A percentile compares a stretch with the other conserved stretches of the same genome.
Conservation (phyloP, 495 filamentous ascomycete species). For the Xylaria venustula region DNA sequence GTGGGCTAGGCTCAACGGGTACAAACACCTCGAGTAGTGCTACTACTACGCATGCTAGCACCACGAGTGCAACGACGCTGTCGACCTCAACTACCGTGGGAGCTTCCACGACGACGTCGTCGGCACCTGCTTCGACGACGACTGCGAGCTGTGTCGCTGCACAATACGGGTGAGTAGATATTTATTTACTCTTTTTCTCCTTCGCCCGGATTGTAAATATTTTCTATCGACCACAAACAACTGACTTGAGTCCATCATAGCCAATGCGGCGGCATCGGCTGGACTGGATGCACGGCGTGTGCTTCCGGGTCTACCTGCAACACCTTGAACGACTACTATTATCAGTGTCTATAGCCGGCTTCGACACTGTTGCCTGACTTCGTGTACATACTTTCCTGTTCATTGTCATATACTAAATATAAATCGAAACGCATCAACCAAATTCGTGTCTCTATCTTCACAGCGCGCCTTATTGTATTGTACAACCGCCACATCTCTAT, state of each 20-base stretch:
- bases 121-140: conserved; percentile 7
- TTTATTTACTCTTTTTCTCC: neutral
- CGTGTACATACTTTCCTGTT: neutral
- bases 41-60: neutral
- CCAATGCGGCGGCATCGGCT: conserved; percentile 51
- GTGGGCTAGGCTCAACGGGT: conserved; percentile 4
- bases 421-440: no score
- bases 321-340: conserved; percentile 49
- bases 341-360: conserved; percentile 35
- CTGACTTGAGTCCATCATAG: conserved; percentile 14
- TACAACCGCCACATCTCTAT: no score
- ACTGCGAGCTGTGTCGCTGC: conserved; percentile 9
- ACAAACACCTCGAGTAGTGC: conserved; percentile 14
- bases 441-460: no score
- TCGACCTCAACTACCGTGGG: conserved; percentile 12
- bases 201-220: neutral
- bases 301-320: conserved; percentile 40
- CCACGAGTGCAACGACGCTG: conserved; percentile 2
- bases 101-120: conserved; percentile 10
- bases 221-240: neutral
- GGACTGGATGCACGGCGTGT: conserved; percentile 47
- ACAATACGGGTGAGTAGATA: conserved; percentile 11
- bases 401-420: neutral
- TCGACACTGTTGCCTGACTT: neutral
- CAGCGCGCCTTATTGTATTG: no score